Evolutionary conservation across 2,329 filamentous ascomycete species (phyloP).

Genomic region (Pseudocercospora cruenta): DNA sequence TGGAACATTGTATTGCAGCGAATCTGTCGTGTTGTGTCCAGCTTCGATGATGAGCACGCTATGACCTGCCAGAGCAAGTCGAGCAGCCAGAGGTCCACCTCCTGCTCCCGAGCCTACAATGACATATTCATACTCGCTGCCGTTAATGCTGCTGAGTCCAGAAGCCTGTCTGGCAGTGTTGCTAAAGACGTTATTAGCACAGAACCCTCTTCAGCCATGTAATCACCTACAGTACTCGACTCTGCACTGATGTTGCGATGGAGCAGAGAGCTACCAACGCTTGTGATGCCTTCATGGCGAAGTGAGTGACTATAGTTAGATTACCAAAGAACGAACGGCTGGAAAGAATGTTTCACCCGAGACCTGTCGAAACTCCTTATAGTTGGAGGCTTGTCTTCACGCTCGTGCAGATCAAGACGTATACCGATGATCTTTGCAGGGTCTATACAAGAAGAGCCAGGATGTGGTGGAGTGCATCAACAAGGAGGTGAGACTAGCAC

Average conservation of each 20-base stretch:
- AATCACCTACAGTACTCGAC: background rate
- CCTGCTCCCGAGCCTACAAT: slow-evolving; percentile 65
- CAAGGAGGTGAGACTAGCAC: background rate
- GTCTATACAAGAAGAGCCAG: background rate
- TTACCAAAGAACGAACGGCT: slow-evolving; percentile 1
- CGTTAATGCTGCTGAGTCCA: slow-evolving; percentile 1
- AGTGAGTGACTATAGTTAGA: slow-evolving; percentile 5
- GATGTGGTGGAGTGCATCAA: background rate
- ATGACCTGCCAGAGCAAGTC: slow-evolving; percentile 63
- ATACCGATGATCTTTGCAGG: background rate
- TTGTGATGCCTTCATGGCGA: background rate
- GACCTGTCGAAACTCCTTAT: background rate
- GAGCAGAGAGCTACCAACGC: background rate
- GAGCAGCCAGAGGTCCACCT: slow-evolving; percentile 61
- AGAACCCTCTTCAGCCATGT: too few relatives aligned
- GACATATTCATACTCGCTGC: slow-evolving; percentile 60
- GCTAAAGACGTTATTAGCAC: background rate
- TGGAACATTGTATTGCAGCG: slow-evolving; percentile 58
- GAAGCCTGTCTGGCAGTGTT: background rate
- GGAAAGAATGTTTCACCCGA: slow-evolving; percentile 4
- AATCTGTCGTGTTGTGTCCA: slow-evolving; percentile 60
- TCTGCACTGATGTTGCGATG: background rate
- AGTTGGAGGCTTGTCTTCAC: background rate
- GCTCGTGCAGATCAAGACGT: slow-evolving; percentile 3
- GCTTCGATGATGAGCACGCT: slow-evolving; percentile 65